Percentiles rank a stretch among this genome's conserved stretches.
These are phyloP conservation scores for Trypanosoma caninum DNA, from an alignment of 208 protist species.

Conservation along the genomic window DNA sequence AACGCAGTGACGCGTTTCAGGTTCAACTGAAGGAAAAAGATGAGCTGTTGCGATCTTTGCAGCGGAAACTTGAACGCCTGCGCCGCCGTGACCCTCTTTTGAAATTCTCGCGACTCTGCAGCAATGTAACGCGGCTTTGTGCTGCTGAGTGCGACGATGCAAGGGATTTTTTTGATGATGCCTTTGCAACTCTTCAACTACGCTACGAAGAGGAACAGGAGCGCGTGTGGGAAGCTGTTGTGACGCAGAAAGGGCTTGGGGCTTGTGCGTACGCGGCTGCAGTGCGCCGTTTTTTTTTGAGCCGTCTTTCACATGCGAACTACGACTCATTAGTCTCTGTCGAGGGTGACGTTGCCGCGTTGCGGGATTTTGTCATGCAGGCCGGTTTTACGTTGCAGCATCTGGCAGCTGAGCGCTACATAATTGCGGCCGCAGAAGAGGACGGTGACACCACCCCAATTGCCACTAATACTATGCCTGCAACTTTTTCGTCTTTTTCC, in stretches of 20 bases:
- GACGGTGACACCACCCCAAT: too few relatives aligned
- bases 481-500: constrained; percentile 10
- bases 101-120: constrained; percentile 84
- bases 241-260: constrained; percentile 29
- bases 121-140: constrained; percentile 59
- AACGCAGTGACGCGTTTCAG: constrained; percentile 34
- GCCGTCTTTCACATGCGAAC: constrained; percentile 47
- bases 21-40: constrained; percentile 55
- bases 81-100: constrained; percentile 72
- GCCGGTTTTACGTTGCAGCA: constrained; percentile 35
- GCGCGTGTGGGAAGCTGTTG: constrained; percentile 46
- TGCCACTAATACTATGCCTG: too few relatives aligned
- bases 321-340: constrained; percentile 69
- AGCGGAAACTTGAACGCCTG: constrained; percentile 80
- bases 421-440: constrained; percentile 30
- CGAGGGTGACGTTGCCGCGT: constrained; percentile 25
- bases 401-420: constrained; percentile 22
- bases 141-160: constrained; percentile 6
- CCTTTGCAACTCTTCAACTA: constrained; percentile 46
- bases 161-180: constrained; percentile 47
- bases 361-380: constrained; percentile 15
- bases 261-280: constrained; percentile 53
- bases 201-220: constrained; percentile 39
- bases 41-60: constrained; percentile 64
- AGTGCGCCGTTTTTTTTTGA: constrained; percentile 42